A percentile compares a stretch with the other conserved stretches of the same genome.
Conservation (phyloP, 2,329 filamentous ascomycete genomes). For the Dactylonectria estremocensis region DNA sequence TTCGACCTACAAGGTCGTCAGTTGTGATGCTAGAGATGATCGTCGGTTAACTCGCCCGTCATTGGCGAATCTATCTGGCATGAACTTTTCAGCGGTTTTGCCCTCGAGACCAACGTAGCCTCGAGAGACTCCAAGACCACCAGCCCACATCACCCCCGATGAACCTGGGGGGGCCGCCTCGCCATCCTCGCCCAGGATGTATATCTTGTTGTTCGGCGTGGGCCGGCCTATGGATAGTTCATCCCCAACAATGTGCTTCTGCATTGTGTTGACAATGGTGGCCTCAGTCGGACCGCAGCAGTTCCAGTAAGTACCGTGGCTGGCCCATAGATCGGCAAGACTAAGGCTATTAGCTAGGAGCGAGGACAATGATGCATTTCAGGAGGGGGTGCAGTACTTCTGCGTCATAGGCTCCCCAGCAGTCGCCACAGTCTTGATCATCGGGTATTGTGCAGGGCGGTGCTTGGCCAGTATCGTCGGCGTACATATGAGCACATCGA, state of each 20-base stretch:
- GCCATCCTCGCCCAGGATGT: conserved; percentile 65
- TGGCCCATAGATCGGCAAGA: conserved; percentile 71
- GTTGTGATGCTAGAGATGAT: conserved; percentile 9
- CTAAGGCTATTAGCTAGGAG: conserved; percentile 39
- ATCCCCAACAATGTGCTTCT: conserved; percentile 62
- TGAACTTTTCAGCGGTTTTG: conserved; percentile 66
- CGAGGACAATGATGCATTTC: not conserved
- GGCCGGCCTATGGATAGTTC: conserved; percentile 69
- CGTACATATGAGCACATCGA: conserved; percentile 69
- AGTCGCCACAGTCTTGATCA: conserved; percentile 67
- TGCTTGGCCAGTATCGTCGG: conserved; percentile 69
- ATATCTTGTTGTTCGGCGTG: conserved; percentile 68
- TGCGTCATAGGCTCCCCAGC: conserved; percentile 69
- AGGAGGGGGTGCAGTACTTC: conserved; percentile 48
- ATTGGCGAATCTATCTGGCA: conserved; percentile 64
- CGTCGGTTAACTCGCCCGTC: conserved; percentile 60
- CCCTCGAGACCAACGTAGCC: conserved; percentile 70
- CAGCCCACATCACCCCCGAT: conserved; percentile 70
- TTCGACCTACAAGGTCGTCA: conserved; percentile 51
- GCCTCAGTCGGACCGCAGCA: conserved; percentile 74
- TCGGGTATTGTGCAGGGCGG: conserved; percentile 61
- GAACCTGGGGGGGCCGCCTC: conserved; percentile 62
- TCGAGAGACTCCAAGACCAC: conserved; percentile 67
- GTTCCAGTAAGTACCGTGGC: conserved; percentile 66
- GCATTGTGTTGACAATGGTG: conserved; percentile 72